Percentiles rank a stretch among this genome's conserved stretches.
These are phyloP conservation scores for Colletotrichum chrysophilum DNA, from an alignment of 2,329 filamentous ascomycete genomes.

Conservation along the genomic window DNA sequence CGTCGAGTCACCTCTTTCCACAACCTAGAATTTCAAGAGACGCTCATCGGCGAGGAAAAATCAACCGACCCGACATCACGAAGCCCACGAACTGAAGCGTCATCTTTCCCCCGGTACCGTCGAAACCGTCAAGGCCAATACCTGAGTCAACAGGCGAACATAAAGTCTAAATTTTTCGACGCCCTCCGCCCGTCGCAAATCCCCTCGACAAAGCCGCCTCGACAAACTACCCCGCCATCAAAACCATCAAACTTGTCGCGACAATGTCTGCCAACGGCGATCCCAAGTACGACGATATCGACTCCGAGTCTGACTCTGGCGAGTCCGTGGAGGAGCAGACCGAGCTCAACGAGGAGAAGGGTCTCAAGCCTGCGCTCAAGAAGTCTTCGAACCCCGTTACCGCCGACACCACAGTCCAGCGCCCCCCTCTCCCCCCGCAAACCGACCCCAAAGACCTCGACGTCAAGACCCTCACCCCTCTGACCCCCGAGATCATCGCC, in stretches of 20 bases:
- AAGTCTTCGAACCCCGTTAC: constrained; percentile 56
- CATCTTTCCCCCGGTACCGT: neutral
- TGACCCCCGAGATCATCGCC: constrained; percentile 96
- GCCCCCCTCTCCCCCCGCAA: constrained; percentile 75
- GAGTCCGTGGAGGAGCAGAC: constrained; percentile 69
- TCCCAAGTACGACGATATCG: constrained; percentile 72
- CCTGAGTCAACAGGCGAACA: neutral
- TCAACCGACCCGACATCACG: constrained; percentile 27
- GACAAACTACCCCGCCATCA: constrained; percentile 31
- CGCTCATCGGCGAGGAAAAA: constrained; percentile 39
- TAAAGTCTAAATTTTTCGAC: neutral
- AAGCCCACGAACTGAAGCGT: constrained; percentile 19
- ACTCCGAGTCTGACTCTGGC: constrained; percentile 71
- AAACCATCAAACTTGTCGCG: constrained; percentile 7
- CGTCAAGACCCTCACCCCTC: constrained; percentile 77
- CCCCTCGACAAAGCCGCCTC: constrained; percentile 26
- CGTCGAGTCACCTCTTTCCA: constrained; percentile 43
- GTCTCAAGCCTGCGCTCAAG: constrained; percentile 86
- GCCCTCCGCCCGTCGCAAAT: constrained; percentile 6
- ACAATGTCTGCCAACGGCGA: constrained; percentile 65
- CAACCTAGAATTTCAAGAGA: constrained; percentile 43
- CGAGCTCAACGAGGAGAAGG: constrained; percentile 59
- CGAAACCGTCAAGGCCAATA: neutral
- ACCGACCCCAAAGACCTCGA: constrained; percentile 92
- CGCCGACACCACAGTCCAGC: constrained; percentile 59